These are phyloP conservation scores for Ceratobasidium papillatum DNA, from an alignment of 1,284 basidiomycete genomes.

Conservation along the genomic window DNA sequence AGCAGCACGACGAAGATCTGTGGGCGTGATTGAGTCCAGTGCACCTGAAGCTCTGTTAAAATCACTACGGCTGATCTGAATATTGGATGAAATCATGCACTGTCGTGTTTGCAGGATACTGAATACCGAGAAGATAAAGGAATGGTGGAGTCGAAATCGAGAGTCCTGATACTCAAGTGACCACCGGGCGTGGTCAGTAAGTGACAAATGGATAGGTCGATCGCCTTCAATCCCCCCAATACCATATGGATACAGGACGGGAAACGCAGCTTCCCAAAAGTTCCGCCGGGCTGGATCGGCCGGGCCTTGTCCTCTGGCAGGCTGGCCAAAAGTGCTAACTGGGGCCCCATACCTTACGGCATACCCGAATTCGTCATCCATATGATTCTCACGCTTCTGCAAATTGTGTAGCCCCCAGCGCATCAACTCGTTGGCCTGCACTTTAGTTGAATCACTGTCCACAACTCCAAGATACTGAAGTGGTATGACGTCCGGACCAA, in stretches of 20 bases:
- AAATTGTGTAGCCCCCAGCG: conserved; percentile 22
- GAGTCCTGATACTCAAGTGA: conserved; percentile 52
- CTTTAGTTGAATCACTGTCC: conserved; percentile 26
- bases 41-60: conserved; percentile 8
- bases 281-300: not conserved
- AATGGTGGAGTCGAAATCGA: conserved; percentile 50
- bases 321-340: conserved; percentile 22
- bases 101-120: conserved; percentile 49
- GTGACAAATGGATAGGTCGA: conserved; percentile 47
- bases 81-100: conserved; percentile 28
- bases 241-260: conserved; percentile 56
- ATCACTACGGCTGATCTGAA: conserved; percentile 43
- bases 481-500: conserved; percentile 27
- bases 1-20: conserved; percentile 41
- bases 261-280: conserved; percentile 52
- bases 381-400: not conserved
- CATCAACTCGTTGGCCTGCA: conserved; percentile 18
- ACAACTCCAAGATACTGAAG: conserved; percentile 31
- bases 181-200: conserved; percentile 53
- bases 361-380: conserved; percentile 30
- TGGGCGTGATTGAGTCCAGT: not conserved
- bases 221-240: conserved; percentile 52
- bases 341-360: conserved; percentile 35
- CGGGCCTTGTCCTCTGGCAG: not conserved
- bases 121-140: conserved; percentile 54